phyloP scores from a whole-genome alignment of 2,329 filamentous ascomycete species.

The Scedosporium boydii region DNA sequence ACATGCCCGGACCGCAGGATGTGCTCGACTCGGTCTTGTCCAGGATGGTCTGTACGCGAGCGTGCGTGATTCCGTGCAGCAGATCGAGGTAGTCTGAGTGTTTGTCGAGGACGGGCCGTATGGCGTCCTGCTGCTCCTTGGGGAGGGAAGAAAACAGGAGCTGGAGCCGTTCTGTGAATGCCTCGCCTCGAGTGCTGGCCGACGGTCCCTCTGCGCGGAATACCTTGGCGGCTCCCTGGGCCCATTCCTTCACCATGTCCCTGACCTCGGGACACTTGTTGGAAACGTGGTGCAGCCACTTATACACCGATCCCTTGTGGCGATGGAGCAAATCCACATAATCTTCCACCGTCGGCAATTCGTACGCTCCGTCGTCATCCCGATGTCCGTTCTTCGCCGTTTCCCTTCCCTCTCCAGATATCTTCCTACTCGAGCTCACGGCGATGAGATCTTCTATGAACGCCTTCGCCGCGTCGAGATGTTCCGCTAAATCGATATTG shows the following conservation, averaged over 20 bases:
- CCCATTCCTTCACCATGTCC: conserved; percentile 51
- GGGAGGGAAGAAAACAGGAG: conserved; percentile 37
- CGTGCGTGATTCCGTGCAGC: conserved; percentile 20
- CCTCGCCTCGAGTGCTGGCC: not conserved
- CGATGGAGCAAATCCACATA: conserved; percentile 58
- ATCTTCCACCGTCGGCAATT: conserved; percentile 57
- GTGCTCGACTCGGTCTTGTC: conserved; percentile 11
- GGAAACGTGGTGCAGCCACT: conserved; percentile 61
- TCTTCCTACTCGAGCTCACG: conserved; percentile 33
- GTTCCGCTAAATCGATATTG: conserved; percentile 59
- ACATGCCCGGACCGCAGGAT: conserved; percentile 57
- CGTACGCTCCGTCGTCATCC: conserved; percentile 4
- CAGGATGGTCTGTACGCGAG: conserved; percentile 19
- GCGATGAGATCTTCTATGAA: conserved; percentile 67
- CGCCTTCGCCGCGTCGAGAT: conserved; percentile 54
- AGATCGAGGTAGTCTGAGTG: conserved; percentile 51
- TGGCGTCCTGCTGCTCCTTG: conserved; percentile 27
- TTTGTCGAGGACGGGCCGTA: conserved; percentile 45
- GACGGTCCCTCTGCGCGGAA: conserved; percentile 32
- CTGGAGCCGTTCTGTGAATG: conserved; percentile 27
- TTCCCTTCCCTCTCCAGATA: conserved; percentile 10
- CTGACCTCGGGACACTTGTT: conserved; percentile 59
- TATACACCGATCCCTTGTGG: conserved; percentile 55
- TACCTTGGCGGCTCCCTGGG: conserved; percentile 43
- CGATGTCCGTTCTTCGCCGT: not conserved